A percentile compares a stretch with the other conserved stretches of the same genome.
Conservation (phyloP, 441 rosid genomes). For the Daphne laureola region DNA sequence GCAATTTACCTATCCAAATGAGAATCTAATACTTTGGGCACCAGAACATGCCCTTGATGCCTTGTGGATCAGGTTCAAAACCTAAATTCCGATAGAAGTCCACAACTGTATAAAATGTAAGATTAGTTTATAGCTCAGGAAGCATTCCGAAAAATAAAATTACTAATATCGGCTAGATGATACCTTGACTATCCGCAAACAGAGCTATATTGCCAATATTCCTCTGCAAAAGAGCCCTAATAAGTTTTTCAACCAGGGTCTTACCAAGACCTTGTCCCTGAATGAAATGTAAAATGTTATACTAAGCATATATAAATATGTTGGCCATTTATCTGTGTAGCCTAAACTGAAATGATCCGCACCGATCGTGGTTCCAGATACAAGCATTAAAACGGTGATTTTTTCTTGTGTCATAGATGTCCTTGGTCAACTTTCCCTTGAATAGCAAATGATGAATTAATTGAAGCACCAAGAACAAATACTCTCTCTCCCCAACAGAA, state of each 20-base stretch:
- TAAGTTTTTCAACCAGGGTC: constrained; percentile 78
- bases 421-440: too few species aligned
- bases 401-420: too few species aligned
- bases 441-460: too few species aligned
- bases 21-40: constrained; percentile 52
- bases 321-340: too few species aligned
- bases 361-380: too few species aligned
- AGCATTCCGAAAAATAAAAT: too few species aligned
- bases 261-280: constrained; percentile 96
- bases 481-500: too few species aligned
- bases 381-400: too few species aligned
- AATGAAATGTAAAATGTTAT: constrained; percentile 16
- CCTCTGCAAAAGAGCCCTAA: constrained; percentile 79
- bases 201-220: constrained; percentile 91
- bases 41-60: constrained; percentile 99
- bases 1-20: neutral
- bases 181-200: constrained; percentile 95
- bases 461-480: too few species aligned
- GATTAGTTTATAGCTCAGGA: neutral
- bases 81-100: constrained; percentile 92
- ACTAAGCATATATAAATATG: constrained; percentile 3
- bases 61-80: constrained; percentile 93
- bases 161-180: constrained; percentile 1
- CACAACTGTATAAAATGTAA: constrained; percentile 48
- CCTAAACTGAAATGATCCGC: too few species aligned